Percentiles rank a stretch among this genome's conserved stretches.
Evolutionary conservation across 2,329 filamentous ascomycete species (phyloP).

Genomic region (Cryphonectria carpinicola): DNA sequence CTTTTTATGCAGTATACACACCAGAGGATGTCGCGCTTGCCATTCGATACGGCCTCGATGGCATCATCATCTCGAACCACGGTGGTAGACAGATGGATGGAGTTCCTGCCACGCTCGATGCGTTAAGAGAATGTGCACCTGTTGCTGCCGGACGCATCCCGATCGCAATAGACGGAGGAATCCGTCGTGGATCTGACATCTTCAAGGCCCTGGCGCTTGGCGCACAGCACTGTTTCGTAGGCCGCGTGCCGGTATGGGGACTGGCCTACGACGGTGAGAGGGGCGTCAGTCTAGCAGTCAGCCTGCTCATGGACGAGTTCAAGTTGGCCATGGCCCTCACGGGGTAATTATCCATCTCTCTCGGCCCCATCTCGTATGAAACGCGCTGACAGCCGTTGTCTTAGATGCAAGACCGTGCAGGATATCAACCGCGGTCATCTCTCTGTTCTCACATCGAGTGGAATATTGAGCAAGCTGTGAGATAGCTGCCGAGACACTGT

Average conservation of each 20-base stretch:
- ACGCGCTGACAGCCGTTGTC: no score
- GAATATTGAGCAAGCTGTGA: no score
- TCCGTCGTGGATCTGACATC: constrained; percentile 58
- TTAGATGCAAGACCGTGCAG: no score
- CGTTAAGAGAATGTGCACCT: constrained; percentile 46
- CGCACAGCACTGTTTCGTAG: constrained; percentile 53
- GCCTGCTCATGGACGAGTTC: no score
- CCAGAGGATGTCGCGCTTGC: constrained; percentile 47
- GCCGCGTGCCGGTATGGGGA: constrained; percentile 52
- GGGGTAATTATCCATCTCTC: no score
- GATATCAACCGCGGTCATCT: no score
- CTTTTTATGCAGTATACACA: constrained; percentile 34
- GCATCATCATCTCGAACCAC: constrained; percentile 62
- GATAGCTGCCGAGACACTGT: no score
- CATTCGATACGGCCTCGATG: constrained; percentile 32
- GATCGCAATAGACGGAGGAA: constrained; percentile 57
- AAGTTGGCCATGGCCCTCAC: no score
- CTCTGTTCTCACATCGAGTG: no score
- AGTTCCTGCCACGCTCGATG: constrained; percentile 51
- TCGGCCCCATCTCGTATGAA: no score
- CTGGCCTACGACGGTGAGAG: constrained; percentile 31
- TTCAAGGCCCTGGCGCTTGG: constrained; percentile 59
- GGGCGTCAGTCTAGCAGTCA: no score
- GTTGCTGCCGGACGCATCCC: constrained; percentile 54
- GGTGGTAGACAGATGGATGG: constrained; percentile 51